Conservation (phyloP, 192 early-diverging fungal species). For the Glomus cerebriforme region DNA sequence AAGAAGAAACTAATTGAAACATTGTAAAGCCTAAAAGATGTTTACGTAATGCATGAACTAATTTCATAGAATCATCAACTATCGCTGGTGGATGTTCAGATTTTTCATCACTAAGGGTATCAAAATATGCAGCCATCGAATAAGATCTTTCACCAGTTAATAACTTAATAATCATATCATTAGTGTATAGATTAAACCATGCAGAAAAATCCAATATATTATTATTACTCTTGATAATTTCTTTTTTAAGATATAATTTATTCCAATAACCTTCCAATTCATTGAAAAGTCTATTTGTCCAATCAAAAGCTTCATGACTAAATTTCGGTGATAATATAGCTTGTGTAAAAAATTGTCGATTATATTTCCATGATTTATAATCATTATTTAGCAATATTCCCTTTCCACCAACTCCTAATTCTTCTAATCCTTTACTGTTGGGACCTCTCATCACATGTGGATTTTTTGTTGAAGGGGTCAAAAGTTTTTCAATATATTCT, state of each 20-base stretch:
- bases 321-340: background rate
- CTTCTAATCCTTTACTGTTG: background rate
- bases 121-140: slow-evolving; percentile 6
- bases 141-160: background rate
- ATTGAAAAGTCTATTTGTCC: background rate
- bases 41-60: background rate
- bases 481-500: slow-evolving; percentile 13
- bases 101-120: background rate
- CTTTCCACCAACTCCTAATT: background rate
- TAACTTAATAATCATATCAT: background rate
- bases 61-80: background rate
- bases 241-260: background rate
- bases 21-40: background rate
- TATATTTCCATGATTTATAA: slow-evolving; percentile 5
- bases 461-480: background rate
- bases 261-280: background rate
- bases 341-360: slow-evolving; percentile 12
- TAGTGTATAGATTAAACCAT: slow-evolving; percentile 3
- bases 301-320: background rate
- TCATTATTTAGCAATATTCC: background rate
- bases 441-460: background rate
- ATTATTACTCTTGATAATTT: no score
- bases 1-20: background rate
- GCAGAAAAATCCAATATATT: background rate
- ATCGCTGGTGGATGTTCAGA: background rate